phyloP scores from a whole-genome alignment of 1,139 yeast species.

The Blastobotrys illinoisensis region DNA sequence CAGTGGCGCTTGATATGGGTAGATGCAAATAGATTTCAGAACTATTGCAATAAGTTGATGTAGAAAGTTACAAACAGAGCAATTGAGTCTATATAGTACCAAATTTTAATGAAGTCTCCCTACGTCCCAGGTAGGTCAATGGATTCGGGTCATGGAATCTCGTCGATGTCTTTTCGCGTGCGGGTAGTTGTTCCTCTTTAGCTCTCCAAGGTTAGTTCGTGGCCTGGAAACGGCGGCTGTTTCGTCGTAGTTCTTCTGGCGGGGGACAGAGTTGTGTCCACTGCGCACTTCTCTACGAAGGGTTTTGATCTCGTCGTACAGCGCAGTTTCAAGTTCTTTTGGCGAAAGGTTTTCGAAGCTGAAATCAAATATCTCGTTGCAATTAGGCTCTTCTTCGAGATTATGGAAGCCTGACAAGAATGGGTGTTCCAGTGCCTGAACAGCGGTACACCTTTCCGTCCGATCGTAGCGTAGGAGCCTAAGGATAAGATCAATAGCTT shows the following conservation, averaged over 20 bases:
- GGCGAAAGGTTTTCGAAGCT: conserved; percentile 50
- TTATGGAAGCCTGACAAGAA: conserved; percentile 81
- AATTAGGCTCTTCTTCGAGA: conserved; percentile 75
- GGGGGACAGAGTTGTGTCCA: not conserved
- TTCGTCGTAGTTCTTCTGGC: not conserved
- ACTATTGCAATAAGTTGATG: too few relatives aligned
- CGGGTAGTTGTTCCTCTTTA: not conserved
- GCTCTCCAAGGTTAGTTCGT: not conserved
- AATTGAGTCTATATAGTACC: not conserved
- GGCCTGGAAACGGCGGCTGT: not conserved
- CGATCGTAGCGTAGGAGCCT: conserved; percentile 78
- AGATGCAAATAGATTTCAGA: too few relatives aligned
- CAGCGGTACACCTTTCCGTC: conserved; percentile 68
- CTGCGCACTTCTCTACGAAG: conserved; percentile 69
- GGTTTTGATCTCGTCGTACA: conserved; percentile 54
- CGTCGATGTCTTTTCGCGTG: not conserved
- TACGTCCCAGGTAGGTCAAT: not conserved
- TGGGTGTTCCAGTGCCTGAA: conserved; percentile 74
- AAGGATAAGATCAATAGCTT: conserved; percentile 68
- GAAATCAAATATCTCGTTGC: conserved; percentile 68
- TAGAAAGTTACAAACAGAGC: too few relatives aligned
- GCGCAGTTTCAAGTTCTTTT: conserved; percentile 24
- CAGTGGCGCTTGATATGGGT: too few relatives aligned
- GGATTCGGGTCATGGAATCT: not conserved
- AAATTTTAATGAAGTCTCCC: too few relatives aligned